Base-by-base conservation (phyloP, 352 stramenopile genomes). In the Phytophthora citrophthora region DNA sequence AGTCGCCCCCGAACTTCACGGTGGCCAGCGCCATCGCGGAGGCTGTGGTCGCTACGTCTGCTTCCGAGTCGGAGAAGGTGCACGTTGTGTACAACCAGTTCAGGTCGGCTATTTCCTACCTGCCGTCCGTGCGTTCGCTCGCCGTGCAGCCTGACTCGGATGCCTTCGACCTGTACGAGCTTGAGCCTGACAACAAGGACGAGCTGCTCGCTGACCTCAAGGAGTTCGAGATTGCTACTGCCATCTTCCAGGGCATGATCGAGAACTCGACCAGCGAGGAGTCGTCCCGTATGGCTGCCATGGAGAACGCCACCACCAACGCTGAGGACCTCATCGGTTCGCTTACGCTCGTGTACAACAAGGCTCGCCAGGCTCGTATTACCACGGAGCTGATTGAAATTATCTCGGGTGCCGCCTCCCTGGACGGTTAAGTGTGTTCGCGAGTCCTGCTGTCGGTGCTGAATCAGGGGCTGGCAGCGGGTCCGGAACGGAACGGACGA, bases 261-360 rank as follows among this genome's bases (percentile, higher is more conserved):
- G 97, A 99, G 82, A 98, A 93, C 76, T 96, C 96, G 65, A 98
- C 97, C 58, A 97, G 93, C 49, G 97, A 99, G 82, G 95, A 99
- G 80, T 96, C 86, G 26, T 98, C 97, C 70, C 95, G 98, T 75
- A 99, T 99, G 97, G 96, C 96, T 65, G 97, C 97, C 46, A 99
- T 99, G 97, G 97, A 99, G 77, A 99, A 99, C 74, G 97, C 97
- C 43, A 98, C 95, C 34, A 99, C 98, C 76, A 99, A 99, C 79
- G 97, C 97, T 20, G 82, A 93, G 62, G 97, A 99, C 46, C 93
- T 99, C 81, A 99, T 99, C 77, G 94, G 97, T 66, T 91, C 79
- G 71, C 75, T 82, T 86, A 96, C 97, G 81, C 78, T 94, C 64
- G 68, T 85, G 62, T 95, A 95, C 83, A 95, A 95, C 81, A 94